Evolutionary conservation across 2,329 filamentous ascomycete genomes (phyloP).

Genomic region (Herpotrichia juniperi): DNA sequence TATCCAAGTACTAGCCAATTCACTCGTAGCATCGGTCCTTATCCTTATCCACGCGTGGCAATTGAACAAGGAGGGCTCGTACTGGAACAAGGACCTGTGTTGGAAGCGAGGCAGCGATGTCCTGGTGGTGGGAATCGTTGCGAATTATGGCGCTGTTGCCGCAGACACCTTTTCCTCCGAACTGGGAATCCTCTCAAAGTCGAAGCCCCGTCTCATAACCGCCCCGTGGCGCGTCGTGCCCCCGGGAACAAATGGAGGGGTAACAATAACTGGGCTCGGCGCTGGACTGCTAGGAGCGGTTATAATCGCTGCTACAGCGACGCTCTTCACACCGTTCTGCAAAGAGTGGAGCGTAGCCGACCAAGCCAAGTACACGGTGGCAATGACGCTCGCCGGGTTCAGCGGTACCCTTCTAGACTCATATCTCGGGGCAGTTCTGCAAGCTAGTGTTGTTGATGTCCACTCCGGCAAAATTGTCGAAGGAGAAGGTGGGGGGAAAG

Average conservation of each 20-base stretch:
- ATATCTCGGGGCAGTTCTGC: slow-evolving; percentile 81
- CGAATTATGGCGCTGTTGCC: slow-evolving; percentile 87
- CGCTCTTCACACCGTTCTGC: slow-evolving; percentile 74
- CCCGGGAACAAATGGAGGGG: slow-evolving; percentile 90
- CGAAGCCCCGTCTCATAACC: slow-evolving; percentile 82
- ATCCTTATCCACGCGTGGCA: slow-evolving; percentile 59
- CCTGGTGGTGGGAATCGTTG: slow-evolving; percentile 56
- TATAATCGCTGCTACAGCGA: slow-evolving; percentile 69
- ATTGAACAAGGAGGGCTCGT: slow-evolving; percentile 45
- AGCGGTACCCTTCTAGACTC: slow-evolving; percentile 87
- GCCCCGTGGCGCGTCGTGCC: slow-evolving; percentile 81
- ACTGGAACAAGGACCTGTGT: slow-evolving; percentile 40
- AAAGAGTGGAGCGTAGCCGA: slow-evolving; percentile 36
- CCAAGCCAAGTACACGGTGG: slow-evolving; percentile 51
- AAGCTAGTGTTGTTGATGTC: slow-evolving; percentile 84
- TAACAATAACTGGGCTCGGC: slow-evolving; percentile 74
- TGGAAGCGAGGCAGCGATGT: slow-evolving; percentile 48
- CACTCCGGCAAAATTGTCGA: slow-evolving; percentile 88
- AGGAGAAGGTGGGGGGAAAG: slow-evolving; percentile 73
- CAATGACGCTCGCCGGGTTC: slow-evolving; percentile 73
- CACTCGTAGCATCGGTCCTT: slow-evolving; percentile 73
- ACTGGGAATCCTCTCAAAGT: slow-evolving; percentile 84
- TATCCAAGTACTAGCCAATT: slow-evolving; percentile 91
- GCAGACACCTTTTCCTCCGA: slow-evolving; percentile 96
- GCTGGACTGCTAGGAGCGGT: slow-evolving; percentile 78